These are phyloP conservation scores for Colletotrichum acutatum DNA, from an alignment of 2,329 filamentous ascomycete genomes.

Conservation along the genomic window DNA sequence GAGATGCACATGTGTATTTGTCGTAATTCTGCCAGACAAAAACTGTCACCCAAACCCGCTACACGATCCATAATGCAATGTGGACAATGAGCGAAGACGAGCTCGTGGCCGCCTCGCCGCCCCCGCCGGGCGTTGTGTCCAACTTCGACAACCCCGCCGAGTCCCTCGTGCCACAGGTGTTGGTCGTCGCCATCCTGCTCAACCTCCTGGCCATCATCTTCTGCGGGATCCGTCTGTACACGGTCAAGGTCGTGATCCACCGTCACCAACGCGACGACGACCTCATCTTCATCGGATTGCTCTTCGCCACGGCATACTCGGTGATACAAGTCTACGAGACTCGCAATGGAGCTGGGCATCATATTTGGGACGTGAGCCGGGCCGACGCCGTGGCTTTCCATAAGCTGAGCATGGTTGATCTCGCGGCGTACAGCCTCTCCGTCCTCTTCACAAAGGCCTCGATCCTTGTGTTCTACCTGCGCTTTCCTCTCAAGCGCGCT, in stretches of 20 bases:
- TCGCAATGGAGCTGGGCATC: conserved; percentile 21
- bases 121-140: conserved; percentile 21
- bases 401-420: conserved; percentile 30
- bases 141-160: conserved; percentile 27
- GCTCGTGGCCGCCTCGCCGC: conserved; percentile 1
- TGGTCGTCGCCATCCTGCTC: conserved; percentile 23
- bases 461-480: conserved; percentile 38
- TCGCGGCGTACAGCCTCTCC: conserved; percentile 36
- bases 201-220: conserved; percentile 31
- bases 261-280: conserved; percentile 28
- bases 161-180: conserved; percentile 31
- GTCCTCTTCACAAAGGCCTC: conserved; percentile 39
- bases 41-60: not conserved
- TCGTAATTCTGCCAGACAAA: not conserved
- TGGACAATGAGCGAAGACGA: conserved; percentile 13
- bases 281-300: conserved; percentile 27
- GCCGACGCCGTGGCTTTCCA: conserved; percentile 19
- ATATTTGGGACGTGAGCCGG: conserved; percentile 25
- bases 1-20: rapidly evolving
- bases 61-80: conserved; percentile 18
- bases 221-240: conserved; percentile 29
- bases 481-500: conserved; percentile 26
- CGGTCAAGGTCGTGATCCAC: conserved; percentile 21
- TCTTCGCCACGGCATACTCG: conserved; percentile 28
- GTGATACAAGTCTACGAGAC: conserved; percentile 30